These are phyloP conservation scores for Planoprotostelium fungivorum DNA, from an alignment of 78 protist genomes.

Conservation along the genomic window DNA sequence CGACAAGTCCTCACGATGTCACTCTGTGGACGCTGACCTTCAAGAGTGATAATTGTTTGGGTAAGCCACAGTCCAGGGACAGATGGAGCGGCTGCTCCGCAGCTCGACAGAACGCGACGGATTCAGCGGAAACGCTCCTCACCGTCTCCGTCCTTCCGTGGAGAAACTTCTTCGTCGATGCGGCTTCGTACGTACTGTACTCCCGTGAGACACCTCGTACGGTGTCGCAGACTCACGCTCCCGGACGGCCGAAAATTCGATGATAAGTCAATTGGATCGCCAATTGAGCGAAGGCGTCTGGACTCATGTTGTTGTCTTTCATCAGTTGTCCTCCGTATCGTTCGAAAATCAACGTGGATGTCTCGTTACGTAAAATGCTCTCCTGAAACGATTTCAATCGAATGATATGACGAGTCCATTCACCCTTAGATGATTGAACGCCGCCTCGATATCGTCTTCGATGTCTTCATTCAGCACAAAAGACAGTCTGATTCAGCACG, in stretches of 20 bases:
- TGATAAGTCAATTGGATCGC: constrained; percentile 56
- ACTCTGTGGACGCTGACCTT: background rate
- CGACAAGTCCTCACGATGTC: background rate
- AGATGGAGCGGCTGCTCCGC: background rate
- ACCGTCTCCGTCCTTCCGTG: constrained; percentile 66
- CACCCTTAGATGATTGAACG: background rate
- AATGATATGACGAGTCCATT: background rate
- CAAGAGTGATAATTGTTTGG: background rate
- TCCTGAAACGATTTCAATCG: background rate
- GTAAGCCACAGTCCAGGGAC: background rate
- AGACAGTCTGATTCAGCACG: background rate
- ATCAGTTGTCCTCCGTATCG: constrained; percentile 6
- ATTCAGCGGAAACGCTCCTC: constrained; percentile 4
- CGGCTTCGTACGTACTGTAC: constrained; percentile 39
- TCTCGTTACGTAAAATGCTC: background rate
- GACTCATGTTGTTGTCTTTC: constrained; percentile 15
- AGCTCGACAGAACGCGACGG: constrained; percentile 9
- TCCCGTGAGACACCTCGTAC: background rate
- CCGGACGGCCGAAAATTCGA: constrained; percentile 12
- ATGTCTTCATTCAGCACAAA: background rate
- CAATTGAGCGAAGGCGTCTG: constrained; percentile 53
- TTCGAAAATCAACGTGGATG: background rate
- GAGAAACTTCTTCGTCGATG: constrained; percentile 24
- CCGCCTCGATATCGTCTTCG: background rate
- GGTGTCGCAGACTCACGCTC: background rate